Percentiles rank a stretch among this genome's conserved stretches.
Conservation (phyloP, 1,284 basidiomycete genomes). For the Irpex rosettiformis region DNA sequence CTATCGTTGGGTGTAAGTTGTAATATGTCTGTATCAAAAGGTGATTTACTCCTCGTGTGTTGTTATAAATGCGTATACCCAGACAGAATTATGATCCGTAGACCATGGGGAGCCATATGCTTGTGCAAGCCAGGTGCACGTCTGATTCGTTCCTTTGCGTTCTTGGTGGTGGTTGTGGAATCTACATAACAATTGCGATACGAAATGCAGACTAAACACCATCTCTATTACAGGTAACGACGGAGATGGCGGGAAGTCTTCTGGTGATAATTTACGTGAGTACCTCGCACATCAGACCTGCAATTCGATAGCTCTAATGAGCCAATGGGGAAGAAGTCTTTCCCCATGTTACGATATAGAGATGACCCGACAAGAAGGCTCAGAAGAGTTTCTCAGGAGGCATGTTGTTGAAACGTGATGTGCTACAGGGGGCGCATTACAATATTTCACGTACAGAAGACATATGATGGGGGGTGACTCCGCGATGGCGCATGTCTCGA, state of each 20-base stretch:
- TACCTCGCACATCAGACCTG: neutral
- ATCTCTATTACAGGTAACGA: neutral
- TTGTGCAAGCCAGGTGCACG: neutral
- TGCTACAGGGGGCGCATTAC: neutral
- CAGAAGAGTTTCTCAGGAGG: neutral
- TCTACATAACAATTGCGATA: neutral
- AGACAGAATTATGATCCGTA: neutral
- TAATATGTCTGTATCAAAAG: slow-evolving; percentile 10
- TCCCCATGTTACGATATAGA: neutral
- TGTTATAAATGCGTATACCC: neutral
- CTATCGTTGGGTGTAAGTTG: slow-evolving; percentile 12
- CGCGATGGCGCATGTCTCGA: neutral
- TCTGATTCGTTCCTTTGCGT: neutral
- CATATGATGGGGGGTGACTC: neutral
- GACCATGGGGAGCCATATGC: neutral
- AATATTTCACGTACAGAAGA: slow-evolving; percentile 2
- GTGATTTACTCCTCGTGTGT: neutral
- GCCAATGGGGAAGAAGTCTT: neutral
- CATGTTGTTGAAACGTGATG: slow-evolving; percentile 1
- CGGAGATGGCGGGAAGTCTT: neutral
- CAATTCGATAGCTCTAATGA: neutral
- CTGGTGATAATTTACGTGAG: neutral
- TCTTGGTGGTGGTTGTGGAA: neutral
- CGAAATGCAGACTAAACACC: neutral
- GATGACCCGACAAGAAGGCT: neutral